Percentiles rank a stretch among this genome's conserved stretches.
These are phyloP conservation scores for Mortierella sp. DNA, from an alignment of 371 early-diverging fungal genomes.

Conservation along the genomic window DNA sequence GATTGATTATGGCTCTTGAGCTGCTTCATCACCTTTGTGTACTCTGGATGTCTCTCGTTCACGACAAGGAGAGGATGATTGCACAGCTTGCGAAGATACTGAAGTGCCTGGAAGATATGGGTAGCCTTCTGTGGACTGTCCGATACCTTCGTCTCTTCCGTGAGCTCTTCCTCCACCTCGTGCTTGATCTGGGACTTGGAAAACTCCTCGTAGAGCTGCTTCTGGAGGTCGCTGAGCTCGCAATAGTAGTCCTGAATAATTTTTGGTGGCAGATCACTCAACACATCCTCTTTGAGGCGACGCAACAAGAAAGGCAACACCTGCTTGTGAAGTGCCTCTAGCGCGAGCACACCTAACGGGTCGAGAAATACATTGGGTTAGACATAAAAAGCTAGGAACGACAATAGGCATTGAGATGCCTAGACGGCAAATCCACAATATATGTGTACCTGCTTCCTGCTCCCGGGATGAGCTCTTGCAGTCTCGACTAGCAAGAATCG, in stretches of 20 bases:
- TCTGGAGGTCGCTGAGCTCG: conserved; percentile 91
- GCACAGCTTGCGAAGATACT: conserved; percentile 95
- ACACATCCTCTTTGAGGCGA: conserved; percentile 98
- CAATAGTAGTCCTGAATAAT: conserved; percentile 99
- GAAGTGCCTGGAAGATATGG: conserved; percentile 97
- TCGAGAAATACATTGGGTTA: neutral
- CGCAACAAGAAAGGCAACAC: conserved; percentile 98
- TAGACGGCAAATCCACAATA: no score
- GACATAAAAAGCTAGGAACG: no score
- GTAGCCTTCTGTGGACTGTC: conserved; percentile 64
- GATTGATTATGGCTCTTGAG: conserved; percentile 69
- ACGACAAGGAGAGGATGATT: conserved; percentile 95
- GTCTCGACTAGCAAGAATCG: conserved; percentile 91
- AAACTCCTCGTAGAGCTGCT: conserved; percentile 92
- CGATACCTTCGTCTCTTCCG: conserved; percentile 38
- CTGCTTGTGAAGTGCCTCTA: conserved; percentile 96
- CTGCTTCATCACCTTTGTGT: conserved; percentile 69
- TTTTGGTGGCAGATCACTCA: conserved; percentile 99
- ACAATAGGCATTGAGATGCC: no score
- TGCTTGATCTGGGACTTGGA: conserved; percentile 71
- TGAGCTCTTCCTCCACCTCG: conserved; percentile 63
- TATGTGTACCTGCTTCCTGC: conserved; percentile 79
- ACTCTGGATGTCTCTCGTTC: conserved; percentile 88
- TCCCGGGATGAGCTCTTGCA: conserved; percentile 86
- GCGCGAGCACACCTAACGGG: conserved; percentile 79